Evolutionary conservation across 176 grass and related monocot genomes (phyloP).

Genomic region (Saccharum spontaneum): DNA sequence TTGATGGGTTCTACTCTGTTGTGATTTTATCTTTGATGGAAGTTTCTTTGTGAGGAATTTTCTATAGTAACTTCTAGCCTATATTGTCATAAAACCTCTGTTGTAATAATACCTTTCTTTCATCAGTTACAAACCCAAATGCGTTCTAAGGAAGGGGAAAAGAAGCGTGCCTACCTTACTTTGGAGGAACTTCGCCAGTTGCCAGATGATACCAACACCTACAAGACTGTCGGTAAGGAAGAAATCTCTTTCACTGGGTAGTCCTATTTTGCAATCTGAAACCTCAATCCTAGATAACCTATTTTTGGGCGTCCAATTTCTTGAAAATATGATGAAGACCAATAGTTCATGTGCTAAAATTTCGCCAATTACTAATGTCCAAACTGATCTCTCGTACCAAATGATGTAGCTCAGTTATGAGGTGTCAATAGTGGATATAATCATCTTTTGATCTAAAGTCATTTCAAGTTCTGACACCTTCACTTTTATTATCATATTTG

Average conservation of each 20-base stretch:
- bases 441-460: not conserved
- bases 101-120: constrained; percentile 29
- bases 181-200: constrained; percentile 90
- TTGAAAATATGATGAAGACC: constrained; percentile 12
- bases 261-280: constrained; percentile 20
- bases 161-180: constrained; percentile 87
- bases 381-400: not conserved
- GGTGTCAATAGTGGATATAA: not conserved
- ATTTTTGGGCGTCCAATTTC: not conserved
- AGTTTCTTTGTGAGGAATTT: not conserved
- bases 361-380: not conserved
- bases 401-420: not conserved
- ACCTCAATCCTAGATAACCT: not conserved
- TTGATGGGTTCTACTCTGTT: not conserved
- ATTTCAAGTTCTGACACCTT: not conserved
- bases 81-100: not conserved
- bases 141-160: constrained; percentile 85
- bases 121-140: constrained; percentile 79
- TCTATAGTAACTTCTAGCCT: not conserved
- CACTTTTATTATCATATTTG: not conserved
- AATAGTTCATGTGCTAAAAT: constrained; percentile 11
- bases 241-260: constrained; percentile 5
- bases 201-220: constrained; percentile 81
- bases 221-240: constrained; percentile 82
- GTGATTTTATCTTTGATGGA: not conserved